Evolutionary conservation across 495 filamentous ascomycete genomes (phyloP).

Genomic region (Tuber microsphaerosporum): DNA sequence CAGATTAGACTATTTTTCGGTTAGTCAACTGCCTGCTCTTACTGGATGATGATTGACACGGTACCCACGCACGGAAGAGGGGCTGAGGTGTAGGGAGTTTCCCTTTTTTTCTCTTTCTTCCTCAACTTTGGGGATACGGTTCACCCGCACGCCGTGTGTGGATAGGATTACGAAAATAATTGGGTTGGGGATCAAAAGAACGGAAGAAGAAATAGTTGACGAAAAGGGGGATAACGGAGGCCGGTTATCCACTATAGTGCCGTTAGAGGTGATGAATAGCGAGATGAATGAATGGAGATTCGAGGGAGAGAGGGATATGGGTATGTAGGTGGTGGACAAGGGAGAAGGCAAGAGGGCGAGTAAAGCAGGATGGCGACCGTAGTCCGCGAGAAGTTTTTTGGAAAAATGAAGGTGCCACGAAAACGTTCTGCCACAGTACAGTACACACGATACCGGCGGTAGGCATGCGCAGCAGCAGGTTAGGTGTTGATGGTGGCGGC

Average conservation of each 20-base stretch:
- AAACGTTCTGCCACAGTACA: neutral
- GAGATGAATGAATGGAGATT: neutral
- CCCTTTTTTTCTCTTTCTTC: neutral
- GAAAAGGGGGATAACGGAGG: neutral
- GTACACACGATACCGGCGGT: neutral
- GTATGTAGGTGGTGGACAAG: neutral
- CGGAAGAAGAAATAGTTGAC: neutral
- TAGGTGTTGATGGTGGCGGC: neutral
- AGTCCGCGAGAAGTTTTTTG: neutral
- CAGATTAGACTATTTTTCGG: neutral
- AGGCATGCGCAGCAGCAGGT: neutral
- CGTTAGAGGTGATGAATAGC: neutral
- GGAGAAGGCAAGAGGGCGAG: neutral
- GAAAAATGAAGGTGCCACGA: neutral
- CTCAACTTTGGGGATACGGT: neutral
- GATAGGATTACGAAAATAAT: neutral
- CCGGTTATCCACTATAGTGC: neutral
- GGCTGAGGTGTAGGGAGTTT: neutral
- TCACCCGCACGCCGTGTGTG: neutral
- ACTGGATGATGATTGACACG: neutral
- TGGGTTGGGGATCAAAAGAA: neutral
- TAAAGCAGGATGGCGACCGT: neutral
- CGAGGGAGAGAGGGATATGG: neutral
- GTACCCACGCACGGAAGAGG: neutral
- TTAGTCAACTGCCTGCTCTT: neutral